Evolutionary conservation across 805 yeast species (phyloP).

Genomic region (Hanseniaspora clermontiae): DNA sequence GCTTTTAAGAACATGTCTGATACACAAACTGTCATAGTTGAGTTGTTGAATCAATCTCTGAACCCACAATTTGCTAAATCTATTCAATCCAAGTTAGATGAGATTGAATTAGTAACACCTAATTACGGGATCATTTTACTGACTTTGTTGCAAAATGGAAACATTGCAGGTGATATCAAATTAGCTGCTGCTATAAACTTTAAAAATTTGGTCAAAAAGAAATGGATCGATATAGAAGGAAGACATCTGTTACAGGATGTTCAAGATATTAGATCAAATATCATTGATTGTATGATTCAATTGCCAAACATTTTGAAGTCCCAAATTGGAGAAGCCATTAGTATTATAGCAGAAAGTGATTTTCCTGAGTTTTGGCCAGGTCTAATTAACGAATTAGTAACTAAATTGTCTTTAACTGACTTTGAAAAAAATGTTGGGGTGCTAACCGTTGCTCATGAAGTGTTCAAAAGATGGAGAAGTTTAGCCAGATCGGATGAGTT

Average conservation of each 20-base stretch:
- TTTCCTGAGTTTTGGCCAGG: slow-evolving; percentile 85
- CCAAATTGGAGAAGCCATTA: slow-evolving; percentile 91
- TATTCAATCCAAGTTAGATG: slow-evolving; percentile 53
- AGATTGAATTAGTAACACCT: slow-evolving; percentile 43
- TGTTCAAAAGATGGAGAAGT: slow-evolving; percentile 94
- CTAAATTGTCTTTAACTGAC: slow-evolving; percentile 50
- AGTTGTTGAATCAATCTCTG: slow-evolving; percentile 49
- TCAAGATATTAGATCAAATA: slow-evolving; percentile 54
- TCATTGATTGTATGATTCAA: slow-evolving; percentile 73
- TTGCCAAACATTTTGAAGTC: slow-evolving; percentile 68
- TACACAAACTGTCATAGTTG: slow-evolving; percentile 38
- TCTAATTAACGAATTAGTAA: slow-evolving; percentile 60
- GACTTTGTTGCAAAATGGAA: slow-evolving; percentile 59
- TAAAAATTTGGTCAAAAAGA: slow-evolving; percentile 71
- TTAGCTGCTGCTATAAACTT: slow-evolving; percentile 84
- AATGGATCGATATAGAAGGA: slow-evolving; percentile 88
- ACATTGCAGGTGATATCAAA: slow-evolving; percentile 44
- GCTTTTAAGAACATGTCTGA: slow-evolving; percentile 29
- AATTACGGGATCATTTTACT: slow-evolving; percentile 69
- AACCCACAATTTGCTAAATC: slow-evolving; percentile 49
- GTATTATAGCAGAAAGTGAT: slow-evolving; percentile 88
- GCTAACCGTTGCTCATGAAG: slow-evolving; percentile 82
- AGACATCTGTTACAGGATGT: slow-evolving; percentile 59
- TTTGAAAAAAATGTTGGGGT: slow-evolving; percentile 72
- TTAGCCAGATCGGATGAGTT: slow-evolving; percentile 81